Base-by-base conservation (phyloP, 768 basidiomycete species). In the Pulveroboletus sp. region DNA sequence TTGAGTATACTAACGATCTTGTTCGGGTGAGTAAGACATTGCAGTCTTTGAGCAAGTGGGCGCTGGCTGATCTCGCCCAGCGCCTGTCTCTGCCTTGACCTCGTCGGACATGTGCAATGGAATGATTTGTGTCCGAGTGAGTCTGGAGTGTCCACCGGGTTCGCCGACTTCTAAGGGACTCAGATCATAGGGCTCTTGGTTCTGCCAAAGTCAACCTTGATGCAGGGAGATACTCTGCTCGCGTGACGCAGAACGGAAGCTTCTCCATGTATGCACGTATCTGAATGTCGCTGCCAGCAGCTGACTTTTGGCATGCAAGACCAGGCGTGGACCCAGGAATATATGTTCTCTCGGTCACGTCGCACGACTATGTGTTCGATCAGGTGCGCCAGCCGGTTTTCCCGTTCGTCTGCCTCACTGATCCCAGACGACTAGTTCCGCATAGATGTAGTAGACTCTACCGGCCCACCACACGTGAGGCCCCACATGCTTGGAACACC, bases 401-500 rank as follows among this genome's bases (percentile, higher is more conserved):
- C 39, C 38, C 3, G 53, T 21, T 49, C 12, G 10, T 43, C 21
- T 32, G 42, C 37, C 18, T 43, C 37, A 38, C 49, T 56, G 39
- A 54, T 39, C 39, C 40, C 9, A 3, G 33, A 17, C 33, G 43
- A 17, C 21, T 46, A 92, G 89, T 59, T 87, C 51, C 83, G 86
- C 31, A 64, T 92, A 53, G 86, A 90, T 57, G 75, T 90, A 32
- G 59, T 72, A 35, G 65, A 70, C 49, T 68, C 79, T 32, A 63
- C 74, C 30, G 59, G 67, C 26, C 59, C 69, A 21, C 71, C 74
- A 21, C 78, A 86, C 64, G 75, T 83, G 27, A 75, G 76, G 33
- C 80, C 87, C 6, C 83, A 89, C 60, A 61, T 81, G 43, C 69
- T 79, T 42, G 89, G 86, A 41, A 88, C 87, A 2, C 82, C 87